Percentiles rank a stretch among this genome's conserved stretches.
phyloP scores from a whole-genome alignment of 208 protist genomes.

The Trypanosoma theileri region DNA sequence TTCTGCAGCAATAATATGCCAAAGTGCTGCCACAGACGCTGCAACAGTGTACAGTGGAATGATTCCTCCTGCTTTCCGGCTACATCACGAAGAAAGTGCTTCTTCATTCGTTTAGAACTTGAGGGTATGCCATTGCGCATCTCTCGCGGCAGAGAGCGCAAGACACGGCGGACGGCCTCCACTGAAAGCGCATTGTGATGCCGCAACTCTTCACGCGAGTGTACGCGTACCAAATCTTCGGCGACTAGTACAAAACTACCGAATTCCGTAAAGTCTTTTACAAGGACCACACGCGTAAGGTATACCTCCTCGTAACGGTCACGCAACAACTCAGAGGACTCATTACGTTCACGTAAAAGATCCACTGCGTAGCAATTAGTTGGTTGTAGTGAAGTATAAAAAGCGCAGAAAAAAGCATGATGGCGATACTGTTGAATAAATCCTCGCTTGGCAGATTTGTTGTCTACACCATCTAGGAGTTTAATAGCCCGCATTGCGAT shows the following conservation, averaged over 20 bases:
- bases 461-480: conserved; percentile 56
- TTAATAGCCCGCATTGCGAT: conserved; percentile 41
- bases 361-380: conserved; percentile 53
- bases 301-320: conserved; percentile 87
- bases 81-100: conserved; percentile 80
- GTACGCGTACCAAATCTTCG: conserved; percentile 75
- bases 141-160: conserved; percentile 68
- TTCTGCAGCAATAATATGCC: conserved; percentile 65
- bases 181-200: conserved; percentile 71
- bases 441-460: conserved; percentile 57
- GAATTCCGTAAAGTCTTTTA: conserved; percentile 76
- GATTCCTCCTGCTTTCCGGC: conserved; percentile 52
- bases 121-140: conserved; percentile 59
- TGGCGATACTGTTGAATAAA: conserved; percentile 88
- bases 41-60: conserved; percentile 80
- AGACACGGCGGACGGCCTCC: conserved; percentile 61
- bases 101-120: conserved; percentile 74
- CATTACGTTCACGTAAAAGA: conserved; percentile 67
- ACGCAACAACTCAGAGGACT: conserved; percentile 60
- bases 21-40: conserved; percentile 84
- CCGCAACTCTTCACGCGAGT: conserved; percentile 82
- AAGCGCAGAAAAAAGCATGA: conserved; percentile 88
- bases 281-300: conserved; percentile 76
- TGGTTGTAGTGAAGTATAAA: conserved; percentile 61
- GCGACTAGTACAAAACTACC: conserved; percentile 71